A percentile compares a stretch with the other conserved stretches of the same genome.
Conservation (phyloP, 1,284 basidiomycete genomes). For the Xanthoconium separans region DNA sequence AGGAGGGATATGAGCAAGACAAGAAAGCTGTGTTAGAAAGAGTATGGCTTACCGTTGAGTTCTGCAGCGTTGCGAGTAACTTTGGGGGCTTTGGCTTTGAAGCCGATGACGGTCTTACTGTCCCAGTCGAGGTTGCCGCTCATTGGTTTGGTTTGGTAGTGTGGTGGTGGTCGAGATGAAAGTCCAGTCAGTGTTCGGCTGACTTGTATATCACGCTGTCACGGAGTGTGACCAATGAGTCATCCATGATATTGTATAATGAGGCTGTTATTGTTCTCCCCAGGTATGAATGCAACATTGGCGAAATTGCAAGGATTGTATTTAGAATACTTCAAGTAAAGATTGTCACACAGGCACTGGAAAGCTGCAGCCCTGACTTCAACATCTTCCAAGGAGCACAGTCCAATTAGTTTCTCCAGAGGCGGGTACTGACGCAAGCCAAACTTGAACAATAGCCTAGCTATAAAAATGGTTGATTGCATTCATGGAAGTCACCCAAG, state of each 20-base stretch:
- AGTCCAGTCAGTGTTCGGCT: too few species aligned
- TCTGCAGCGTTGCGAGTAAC: slow-evolving; percentile 69
- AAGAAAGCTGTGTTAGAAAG: neutral
- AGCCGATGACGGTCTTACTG: slow-evolving; percentile 74
- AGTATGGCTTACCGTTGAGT: slow-evolving; percentile 58
- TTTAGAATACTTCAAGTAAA: neutral
- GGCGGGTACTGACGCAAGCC: neutral
- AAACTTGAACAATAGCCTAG: neutral
- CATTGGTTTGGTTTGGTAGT: slow-evolving; percentile 38
- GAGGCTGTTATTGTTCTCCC: neutral
- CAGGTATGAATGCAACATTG: neutral
- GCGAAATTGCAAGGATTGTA: neutral
- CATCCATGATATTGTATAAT: too few species aligned
- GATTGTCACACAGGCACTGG: neutral
- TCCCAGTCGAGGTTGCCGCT: slow-evolving; percentile 66
- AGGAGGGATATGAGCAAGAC: slow-evolving; percentile 9
- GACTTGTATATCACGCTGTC: neutral
- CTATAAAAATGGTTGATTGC: neutral
- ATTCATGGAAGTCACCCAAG: neutral
- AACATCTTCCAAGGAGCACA: neutral
- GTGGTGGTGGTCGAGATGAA: slow-evolving; percentile 16
- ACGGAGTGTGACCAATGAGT: neutral
- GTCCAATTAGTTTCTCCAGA: neutral
- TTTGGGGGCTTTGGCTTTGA: slow-evolving; percentile 65
- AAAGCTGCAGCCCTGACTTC: neutral